phyloP scores from a whole-genome alignment of 2,329 filamentous ascomycete species.

The Neofusicoccum laricinum region DNA sequence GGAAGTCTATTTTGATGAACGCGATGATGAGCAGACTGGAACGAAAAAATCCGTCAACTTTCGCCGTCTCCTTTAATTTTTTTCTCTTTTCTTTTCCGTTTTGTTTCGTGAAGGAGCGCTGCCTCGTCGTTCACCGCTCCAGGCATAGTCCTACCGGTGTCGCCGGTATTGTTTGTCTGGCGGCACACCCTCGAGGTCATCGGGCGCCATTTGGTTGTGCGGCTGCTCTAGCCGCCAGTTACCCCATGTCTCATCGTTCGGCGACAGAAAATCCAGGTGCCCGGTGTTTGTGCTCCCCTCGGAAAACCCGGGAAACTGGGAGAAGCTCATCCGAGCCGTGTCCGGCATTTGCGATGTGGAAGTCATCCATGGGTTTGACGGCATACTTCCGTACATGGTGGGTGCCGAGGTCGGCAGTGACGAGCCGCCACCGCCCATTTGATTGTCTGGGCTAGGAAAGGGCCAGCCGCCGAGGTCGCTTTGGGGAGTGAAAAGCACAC shows the following conservation, averaged over 20 bases:
- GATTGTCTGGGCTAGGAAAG: neutral
- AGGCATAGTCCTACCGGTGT: neutral
- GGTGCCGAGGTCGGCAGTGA: neutral
- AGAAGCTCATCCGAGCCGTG: slow-evolving; percentile 5
- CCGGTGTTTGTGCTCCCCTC: neutral
- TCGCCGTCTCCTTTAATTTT: neutral
- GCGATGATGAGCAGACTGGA: neutral
- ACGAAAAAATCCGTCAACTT: neutral
- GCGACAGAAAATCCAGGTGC: neutral
- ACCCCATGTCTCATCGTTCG: neutral
- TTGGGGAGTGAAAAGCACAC: neutral
- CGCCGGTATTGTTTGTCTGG: slow-evolving; percentile 1
- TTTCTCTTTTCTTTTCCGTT: neutral
- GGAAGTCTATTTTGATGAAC: slow-evolving; percentile 9
- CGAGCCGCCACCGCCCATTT: neutral
- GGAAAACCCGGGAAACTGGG: neutral
- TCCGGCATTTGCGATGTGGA: slow-evolving; percentile 4
- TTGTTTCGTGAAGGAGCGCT: no score
- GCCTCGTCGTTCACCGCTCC: neutral
- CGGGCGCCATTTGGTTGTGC: neutral
- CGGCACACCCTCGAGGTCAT: neutral
- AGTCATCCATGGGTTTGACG: neutral
- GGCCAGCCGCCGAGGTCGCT: neutral
- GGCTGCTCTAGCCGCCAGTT: slow-evolving; percentile 3
- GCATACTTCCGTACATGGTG: neutral